Conservation (phyloP, 345 rosid genomes). For the Eucalyptus sideroxylon region DNA sequence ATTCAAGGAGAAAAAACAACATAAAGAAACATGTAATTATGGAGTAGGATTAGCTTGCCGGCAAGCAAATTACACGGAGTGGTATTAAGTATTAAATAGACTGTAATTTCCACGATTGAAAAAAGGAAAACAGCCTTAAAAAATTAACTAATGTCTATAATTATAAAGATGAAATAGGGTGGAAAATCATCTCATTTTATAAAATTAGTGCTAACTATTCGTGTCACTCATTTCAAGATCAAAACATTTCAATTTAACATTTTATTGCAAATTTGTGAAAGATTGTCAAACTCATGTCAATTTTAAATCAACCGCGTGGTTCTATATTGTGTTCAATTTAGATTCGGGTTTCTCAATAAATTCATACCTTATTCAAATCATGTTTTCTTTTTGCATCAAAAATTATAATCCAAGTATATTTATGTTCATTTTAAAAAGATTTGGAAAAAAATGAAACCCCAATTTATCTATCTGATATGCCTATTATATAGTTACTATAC, state of each 20-base stretch:
- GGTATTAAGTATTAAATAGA: not conserved
- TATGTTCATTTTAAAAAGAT: not conserved
- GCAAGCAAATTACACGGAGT: not conserved
- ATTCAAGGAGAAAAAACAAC: not conserved
- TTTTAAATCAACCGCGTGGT: fast-evolving
- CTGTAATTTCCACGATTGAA: not conserved
- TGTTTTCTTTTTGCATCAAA: not conserved
- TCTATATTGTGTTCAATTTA: not conserved
- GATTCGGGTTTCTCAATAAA: not conserved
- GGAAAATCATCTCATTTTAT: not conserved
- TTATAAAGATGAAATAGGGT: not conserved
- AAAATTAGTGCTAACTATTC: not conserved
- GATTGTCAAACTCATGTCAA: not conserved
- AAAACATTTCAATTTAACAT: not conserved
- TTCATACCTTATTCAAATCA: not conserved
- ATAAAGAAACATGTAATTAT: not conserved
- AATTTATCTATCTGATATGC: not conserved
- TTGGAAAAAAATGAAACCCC: not conserved
- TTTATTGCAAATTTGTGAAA: not conserved
- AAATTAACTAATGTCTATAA: not conserved
- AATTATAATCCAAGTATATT: not conserved
- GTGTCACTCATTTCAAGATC: not conserved
- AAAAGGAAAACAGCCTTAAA: not conserved
- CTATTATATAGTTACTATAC: no score
- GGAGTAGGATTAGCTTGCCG: not conserved